phyloP scores from a whole-genome alignment of 2,329 filamentous ascomycete species.

The Epichloe uncinata region DNA sequence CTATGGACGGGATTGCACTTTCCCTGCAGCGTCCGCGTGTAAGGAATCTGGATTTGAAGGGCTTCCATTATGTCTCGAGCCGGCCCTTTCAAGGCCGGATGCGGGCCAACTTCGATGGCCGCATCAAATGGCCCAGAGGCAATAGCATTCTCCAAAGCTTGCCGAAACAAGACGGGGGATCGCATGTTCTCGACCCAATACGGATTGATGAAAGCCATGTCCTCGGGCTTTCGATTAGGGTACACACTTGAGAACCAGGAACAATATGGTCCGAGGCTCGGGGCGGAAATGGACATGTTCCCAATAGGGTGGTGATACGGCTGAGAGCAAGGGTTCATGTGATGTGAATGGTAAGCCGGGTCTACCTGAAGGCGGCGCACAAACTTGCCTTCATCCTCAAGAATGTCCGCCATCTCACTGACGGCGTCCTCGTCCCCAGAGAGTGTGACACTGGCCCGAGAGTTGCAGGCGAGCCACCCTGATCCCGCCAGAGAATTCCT shows the following conservation, averaged over 20 bases:
- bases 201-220: background rate
- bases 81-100: conserved; percentile 28
- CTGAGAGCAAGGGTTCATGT: conserved; percentile 18
- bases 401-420: conserved; percentile 8
- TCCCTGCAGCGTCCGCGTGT: background rate
- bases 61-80: conserved; percentile 16
- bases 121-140: conserved; percentile 5
- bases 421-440: conserved; percentile 20
- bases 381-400: conserved; percentile 15
- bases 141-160: conserved; percentile 5
- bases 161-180: conserved; percentile 13
- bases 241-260: background rate
- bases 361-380: conserved; percentile 21
- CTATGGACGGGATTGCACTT: background rate
- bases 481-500: conserved; percentile 12
- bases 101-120: conserved; percentile 21
- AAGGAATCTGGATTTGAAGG: background rate
- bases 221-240: background rate
- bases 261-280: background rate
- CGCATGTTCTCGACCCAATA: conserved; percentile 9
- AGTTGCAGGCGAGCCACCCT: conserved; percentile 15
- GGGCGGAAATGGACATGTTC: background rate
- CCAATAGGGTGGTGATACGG: conserved; percentile 6
- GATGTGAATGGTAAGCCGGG: conserved; percentile 27
- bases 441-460: conserved; percentile 12